Percentiles rank a stretch among this genome's conserved stretches.
Evolutionary conservation across 768 basidiomycete genomes (phyloP).

Genomic region (Holtermannia corniformis): DNA sequence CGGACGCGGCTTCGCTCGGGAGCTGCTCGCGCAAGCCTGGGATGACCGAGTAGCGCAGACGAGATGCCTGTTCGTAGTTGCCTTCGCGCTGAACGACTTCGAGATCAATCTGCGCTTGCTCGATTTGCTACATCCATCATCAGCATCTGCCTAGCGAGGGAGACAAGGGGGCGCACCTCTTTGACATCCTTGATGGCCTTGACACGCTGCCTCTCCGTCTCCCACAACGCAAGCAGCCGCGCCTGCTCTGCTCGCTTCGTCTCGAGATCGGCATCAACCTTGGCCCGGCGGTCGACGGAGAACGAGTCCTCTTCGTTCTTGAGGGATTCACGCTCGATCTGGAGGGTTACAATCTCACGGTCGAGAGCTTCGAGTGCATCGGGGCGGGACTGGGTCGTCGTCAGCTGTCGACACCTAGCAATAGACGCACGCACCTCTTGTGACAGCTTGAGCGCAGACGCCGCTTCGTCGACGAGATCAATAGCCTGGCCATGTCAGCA

Average conservation of each 20-base stretch:
- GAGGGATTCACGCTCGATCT: slow-evolving; percentile 81
- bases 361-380: slow-evolving; percentile 73
- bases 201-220: slow-evolving; percentile 43
- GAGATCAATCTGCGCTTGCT: slow-evolving; percentile 73
- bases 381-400: slow-evolving; percentile 63
- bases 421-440: slow-evolving; percentile 44
- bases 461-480: slow-evolving; percentile 88
- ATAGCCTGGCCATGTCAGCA: no score
- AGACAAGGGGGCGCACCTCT: slow-evolving; percentile 52
- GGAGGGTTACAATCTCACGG: slow-evolving; percentile 70
- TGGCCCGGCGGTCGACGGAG: slow-evolving; percentile 60
- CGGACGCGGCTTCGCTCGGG: slow-evolving; percentile 48
- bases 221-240: slow-evolving; percentile 59
- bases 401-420: not conserved
- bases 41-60: slow-evolving; percentile 74
- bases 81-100: slow-evolving; percentile 83
- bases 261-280: slow-evolving; percentile 58
- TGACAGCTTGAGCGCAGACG: slow-evolving; percentile 71
- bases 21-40: slow-evolving; percentile 67
- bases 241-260: slow-evolving; percentile 57
- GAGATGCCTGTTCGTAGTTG: slow-evolving; percentile 72
- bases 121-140: slow-evolving; percentile 63
- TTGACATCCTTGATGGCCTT: slow-evolving; percentile 40
- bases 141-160: slow-evolving; percentile 54
- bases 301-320: slow-evolving; percentile 81